These are phyloP conservation scores for Pythium utonaiense DNA, from an alignment of 352 stramenopile species.

Conservation along the genomic window DNA sequence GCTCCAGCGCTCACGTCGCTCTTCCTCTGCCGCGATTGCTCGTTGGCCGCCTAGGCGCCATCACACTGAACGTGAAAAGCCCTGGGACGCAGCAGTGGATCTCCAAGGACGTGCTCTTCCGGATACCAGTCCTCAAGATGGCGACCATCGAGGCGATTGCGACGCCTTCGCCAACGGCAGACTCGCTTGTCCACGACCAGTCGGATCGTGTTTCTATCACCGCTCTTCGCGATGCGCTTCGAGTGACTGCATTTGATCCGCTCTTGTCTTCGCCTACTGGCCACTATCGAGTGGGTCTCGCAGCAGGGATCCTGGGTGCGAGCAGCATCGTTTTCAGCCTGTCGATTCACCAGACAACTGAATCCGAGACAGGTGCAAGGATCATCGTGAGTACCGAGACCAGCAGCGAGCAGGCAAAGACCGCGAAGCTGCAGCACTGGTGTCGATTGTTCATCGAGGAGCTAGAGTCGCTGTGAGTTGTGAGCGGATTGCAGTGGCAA, in stretches of 20 bases:
- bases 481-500: neutral
- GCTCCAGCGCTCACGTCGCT: slow-evolving; percentile 17
- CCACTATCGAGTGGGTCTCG: slow-evolving; percentile 38
- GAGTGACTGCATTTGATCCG: slow-evolving; percentile 53
- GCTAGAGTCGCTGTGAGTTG: slow-evolving; percentile 4
- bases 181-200: neutral
- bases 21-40: slow-evolving; percentile 22
- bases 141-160: slow-evolving; percentile 30
- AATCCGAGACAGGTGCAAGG: neutral
- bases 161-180: neutral
- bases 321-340: neutral
- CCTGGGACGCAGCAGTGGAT: slow-evolving; percentile 60
- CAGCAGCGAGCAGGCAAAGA: neutral
- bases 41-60: slow-evolving; percentile 14
- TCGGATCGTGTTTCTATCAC: slow-evolving; percentile 34
- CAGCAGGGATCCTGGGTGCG: neutral
- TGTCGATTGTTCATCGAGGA: slow-evolving; percentile 7
- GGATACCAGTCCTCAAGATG: slow-evolving; percentile 42
- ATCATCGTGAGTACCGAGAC: neutral
- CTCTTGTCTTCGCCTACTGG: slow-evolving; percentile 42
- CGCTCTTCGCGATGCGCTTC: slow-evolving; percentile 41
- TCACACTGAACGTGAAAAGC: slow-evolving; percentile 44
- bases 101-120: slow-evolving; percentile 40
- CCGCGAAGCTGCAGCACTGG: neutral
- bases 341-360: neutral